These are phyloP conservation scores for Hamigera avellanea DNA, from an alignment of 495 filamentous ascomycete species.

Conservation along the genomic window DNA sequence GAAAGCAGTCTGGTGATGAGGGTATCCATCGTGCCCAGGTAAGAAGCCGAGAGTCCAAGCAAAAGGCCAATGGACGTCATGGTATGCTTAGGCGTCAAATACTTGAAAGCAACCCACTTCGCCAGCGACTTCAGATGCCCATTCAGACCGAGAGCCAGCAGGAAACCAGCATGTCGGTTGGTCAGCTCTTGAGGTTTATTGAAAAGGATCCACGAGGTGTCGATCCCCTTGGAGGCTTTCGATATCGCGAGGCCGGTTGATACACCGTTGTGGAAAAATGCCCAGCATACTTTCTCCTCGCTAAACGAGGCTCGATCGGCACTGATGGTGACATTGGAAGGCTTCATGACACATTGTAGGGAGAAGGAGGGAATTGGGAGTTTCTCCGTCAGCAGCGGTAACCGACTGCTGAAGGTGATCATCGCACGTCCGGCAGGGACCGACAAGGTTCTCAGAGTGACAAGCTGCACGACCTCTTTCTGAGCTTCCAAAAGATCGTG, in stretches of 20 bases:
- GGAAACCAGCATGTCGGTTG: conserved; percentile 87
- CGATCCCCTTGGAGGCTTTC: conserved; percentile 79
- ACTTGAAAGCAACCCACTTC: conserved; percentile 98
- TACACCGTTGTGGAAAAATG: conserved; percentile 94
- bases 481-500: conserved; percentile 84
- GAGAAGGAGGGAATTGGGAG: conserved; percentile 80
- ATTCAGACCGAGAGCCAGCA: conserved; percentile 87
- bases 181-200: conserved; percentile 90
- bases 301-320: conserved; percentile 74
- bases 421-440: conserved; percentile 76
- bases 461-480: conserved; percentile 72
- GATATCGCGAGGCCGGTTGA: conserved; percentile 85
- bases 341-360: conserved; percentile 78
- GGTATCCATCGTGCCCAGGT: conserved; percentile 92
- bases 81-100: conserved; percentile 92
- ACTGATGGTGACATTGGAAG: conserved; percentile 76
- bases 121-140: conserved; percentile 87
- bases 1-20: conserved; percentile 89
- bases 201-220: conserved; percentile 96
- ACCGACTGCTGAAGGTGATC: conserved; percentile 69
- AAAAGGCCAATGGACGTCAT: conserved; percentile 97
- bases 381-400: conserved; percentile 82
- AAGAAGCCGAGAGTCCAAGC: conserved; percentile 83
- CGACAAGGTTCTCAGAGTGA: conserved; percentile 78
- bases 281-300: conserved; percentile 95